A percentile compares a stretch with the other conserved stretches of the same genome.
phyloP scores from a whole-genome alignment of 2,329 filamentous ascomycete species.

The Monosporascus sp. region DNA sequence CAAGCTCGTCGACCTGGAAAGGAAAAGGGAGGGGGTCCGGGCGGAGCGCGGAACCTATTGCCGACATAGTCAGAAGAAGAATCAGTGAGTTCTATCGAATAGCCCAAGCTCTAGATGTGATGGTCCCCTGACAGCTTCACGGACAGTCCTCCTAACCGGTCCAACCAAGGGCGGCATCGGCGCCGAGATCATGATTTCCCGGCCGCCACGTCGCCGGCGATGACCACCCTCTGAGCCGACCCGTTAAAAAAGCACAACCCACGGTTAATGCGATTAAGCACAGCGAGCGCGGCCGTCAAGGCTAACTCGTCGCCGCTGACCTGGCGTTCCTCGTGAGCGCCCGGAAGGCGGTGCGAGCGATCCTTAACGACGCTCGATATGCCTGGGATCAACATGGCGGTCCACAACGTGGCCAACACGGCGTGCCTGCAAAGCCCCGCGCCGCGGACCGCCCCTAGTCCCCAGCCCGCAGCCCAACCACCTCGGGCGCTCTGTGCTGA shows the following conservation, averaged over 20 bases:
- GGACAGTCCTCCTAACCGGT: slow-evolving; percentile 27
- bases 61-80: slow-evolving; percentile 18
- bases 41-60: too few species aligned
- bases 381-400: slow-evolving; percentile 19
- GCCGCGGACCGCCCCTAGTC: slow-evolving; percentile 28
- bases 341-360: slow-evolving; percentile 24
- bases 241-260: slow-evolving; percentile 18
- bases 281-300: slow-evolving; percentile 17
- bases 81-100: slow-evolving; percentile 13
- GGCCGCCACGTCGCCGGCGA: slow-evolving; percentile 18
- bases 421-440: slow-evolving; percentile 26
- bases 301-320: slow-evolving; percentile 23
- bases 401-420: slow-evolving; percentile 37
- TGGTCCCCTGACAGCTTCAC: not conserved
- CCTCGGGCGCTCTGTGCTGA: slow-evolving; percentile 29
- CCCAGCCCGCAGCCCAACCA: slow-evolving; percentile 30
- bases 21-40: too few species aligned
- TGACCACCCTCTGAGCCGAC: slow-evolving; percentile 26
- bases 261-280: slow-evolving; percentile 23
- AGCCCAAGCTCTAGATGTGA: too few species aligned
- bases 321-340: slow-evolving; percentile 25
- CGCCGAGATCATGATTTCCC: slow-evolving; percentile 26
- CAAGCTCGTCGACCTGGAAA: too few species aligned
- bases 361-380: slow-evolving; percentile 24
- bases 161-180: slow-evolving; percentile 27